Evolutionary conservation across 2,329 filamentous ascomycete genomes (phyloP), one percentile per base, ranked within the genome.

Genomic region (Didymella segeticola): DNA sequence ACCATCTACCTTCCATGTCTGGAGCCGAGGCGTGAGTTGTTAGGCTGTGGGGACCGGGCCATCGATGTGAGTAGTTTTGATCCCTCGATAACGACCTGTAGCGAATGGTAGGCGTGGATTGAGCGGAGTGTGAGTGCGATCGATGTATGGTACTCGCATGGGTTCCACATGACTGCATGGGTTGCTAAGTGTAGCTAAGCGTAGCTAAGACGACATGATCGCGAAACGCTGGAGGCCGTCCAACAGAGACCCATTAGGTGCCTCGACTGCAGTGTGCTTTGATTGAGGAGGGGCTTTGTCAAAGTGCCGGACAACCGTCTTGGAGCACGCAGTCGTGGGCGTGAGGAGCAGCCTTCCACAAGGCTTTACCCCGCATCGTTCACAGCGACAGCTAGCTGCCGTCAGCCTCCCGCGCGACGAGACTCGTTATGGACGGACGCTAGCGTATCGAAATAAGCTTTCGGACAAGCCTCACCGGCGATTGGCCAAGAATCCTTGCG

Each of bases 401-500:
- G 62, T 66, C 61, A 66, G 63, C 63, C 63, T 56, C 57, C 46
- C 56, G 54, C 39, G 55, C 51, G 39, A 47, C 29, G 30, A 46
- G 55, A 58, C 26, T 54, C 33, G 38, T 48, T 34, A 8, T 37
- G 33, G 59, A 37, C 49, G 47, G 45, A 37, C 47, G 51, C 60
- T 62, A 65, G 57, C 49, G 48, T 46, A 41, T 56, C 14, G 48
- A 57, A 66, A 54, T 59, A 67, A 67, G 64, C 64, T 66, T 67
- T 66, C 27, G 45, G 55, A 55, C 36, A 66, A 67, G 64, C 62
- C 55, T 57, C 47, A 36, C 49, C 37, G 56, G 51, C 58, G 50
- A 61, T 60, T 55, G 58, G 62, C 60, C 58, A 66, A 67, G 63
- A 22, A 66, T 62, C 62, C 62, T 66, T 63, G 60, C 31, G 52